These are phyloP conservation scores for Rauvolfia tetraphylla DNA, from an alignment of 257 asterid species.

Conservation along the genomic window DNA sequence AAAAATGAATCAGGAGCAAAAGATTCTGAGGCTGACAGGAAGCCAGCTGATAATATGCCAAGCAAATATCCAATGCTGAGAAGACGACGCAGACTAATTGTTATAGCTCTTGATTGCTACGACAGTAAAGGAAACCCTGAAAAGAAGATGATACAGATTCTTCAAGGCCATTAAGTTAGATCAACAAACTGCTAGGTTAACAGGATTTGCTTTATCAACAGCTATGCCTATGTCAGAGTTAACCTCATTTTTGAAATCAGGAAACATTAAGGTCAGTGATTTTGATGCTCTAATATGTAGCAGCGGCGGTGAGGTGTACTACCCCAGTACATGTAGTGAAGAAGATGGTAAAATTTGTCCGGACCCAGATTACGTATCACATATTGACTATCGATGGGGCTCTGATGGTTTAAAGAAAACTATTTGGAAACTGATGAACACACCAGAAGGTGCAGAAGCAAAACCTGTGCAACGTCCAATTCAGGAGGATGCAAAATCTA, in stretches of 20 bases:
- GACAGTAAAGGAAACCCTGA: constrained; percentile 57
- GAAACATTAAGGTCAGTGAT: constrained; percentile 48
- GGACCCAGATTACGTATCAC: constrained; percentile 67
- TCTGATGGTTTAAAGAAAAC: constrained; percentile 72
- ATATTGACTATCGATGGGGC: constrained; percentile 89
- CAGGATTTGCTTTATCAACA: constrained; percentile 70
- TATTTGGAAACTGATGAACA: constrained; percentile 70
- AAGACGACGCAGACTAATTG: constrained; percentile 55
- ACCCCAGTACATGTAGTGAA: constrained; percentile 52
- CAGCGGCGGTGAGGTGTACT: constrained; percentile 78
- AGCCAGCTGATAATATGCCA: constrained; percentile 27
- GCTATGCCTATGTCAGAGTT: constrained; percentile 67
- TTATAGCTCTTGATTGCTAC: constrained; percentile 74
- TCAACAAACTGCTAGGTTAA: constrained; percentile 37
- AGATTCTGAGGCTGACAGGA: constrained; percentile 38
- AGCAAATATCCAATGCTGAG: constrained; percentile 71
- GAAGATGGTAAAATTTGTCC: constrained; percentile 51
- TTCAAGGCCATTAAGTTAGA: constrained; percentile 57
- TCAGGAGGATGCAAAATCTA: constrained; percentile 54
- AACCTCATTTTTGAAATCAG: constrained; percentile 46
- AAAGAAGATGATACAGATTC: constrained; percentile 48
- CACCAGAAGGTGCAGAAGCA: constrained; percentile 34
- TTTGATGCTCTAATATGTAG: constrained; percentile 80
- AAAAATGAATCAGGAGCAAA: constrained; percentile 34
- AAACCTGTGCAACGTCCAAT: constrained; percentile 29